Conservation (phyloP, 129 eudicot species). For the Silybum marianum region DNA sequence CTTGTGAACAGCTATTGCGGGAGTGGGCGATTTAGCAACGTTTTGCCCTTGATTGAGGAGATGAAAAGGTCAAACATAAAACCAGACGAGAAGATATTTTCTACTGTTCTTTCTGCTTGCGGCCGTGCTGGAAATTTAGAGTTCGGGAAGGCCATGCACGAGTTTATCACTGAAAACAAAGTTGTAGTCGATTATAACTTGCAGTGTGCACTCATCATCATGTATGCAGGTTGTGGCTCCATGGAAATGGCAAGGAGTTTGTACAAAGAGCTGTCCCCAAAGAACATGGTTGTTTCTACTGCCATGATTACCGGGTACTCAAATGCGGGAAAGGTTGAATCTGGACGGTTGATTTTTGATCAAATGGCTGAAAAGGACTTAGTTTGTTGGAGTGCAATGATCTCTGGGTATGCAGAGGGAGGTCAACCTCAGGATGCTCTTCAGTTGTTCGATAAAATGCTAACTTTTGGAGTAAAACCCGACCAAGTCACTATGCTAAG, state of each 20-base stretch:
- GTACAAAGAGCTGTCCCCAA: slow-evolving; percentile 45
- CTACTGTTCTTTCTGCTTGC: slow-evolving; percentile 63
- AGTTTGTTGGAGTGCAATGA: slow-evolving; percentile 92
- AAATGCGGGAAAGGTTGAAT: slow-evolving; percentile 50
- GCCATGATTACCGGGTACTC: slow-evolving; percentile 79
- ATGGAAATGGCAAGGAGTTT: slow-evolving; percentile 59
- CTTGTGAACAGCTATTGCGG: slow-evolving; percentile 52
- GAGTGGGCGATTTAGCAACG: slow-evolving; percentile 48
- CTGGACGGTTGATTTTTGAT: slow-evolving; percentile 58
- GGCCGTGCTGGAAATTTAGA: slow-evolving; percentile 57
- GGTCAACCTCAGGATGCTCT: too few relatives aligned
- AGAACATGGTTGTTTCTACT: slow-evolving; percentile 63
- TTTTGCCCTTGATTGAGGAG: slow-evolving; percentile 56
- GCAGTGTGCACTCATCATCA: too few relatives aligned
- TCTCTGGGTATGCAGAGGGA: slow-evolving; percentile 72
- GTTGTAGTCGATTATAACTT: too few relatives aligned
- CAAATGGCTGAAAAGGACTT: slow-evolving; percentile 55
- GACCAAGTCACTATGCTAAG: too few relatives aligned
- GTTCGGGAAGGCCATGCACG: slow-evolving; percentile 58
- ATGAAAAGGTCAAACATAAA: slow-evolving; percentile 55
- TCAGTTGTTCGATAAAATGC: too few relatives aligned
- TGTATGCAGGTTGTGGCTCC: slow-evolving; percentile 74
- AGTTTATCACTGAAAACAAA: slow-evolving; percentile 43
- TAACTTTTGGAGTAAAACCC: too few relatives aligned
- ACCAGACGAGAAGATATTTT: slow-evolving; percentile 56